Evolutionary conservation across 345 rosid species (phyloP), one percentile per base, ranked within the genome.

Genomic region (Physaria fendleri): DNA sequence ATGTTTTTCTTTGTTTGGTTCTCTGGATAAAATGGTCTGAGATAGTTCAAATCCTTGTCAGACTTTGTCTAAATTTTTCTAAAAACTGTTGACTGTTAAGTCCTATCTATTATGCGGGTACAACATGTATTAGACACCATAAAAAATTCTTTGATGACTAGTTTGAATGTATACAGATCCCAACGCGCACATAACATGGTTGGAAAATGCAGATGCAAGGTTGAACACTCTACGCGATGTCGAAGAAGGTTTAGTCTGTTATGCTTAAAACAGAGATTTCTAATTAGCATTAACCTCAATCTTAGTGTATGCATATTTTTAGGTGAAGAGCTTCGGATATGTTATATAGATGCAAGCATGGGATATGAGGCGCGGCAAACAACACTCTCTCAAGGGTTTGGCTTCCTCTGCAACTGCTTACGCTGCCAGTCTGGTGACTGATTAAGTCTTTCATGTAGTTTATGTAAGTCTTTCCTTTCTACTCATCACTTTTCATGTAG

Each of bases 241-340:
- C 10, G 95, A 91, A 59, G 71, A 75, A 81, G 96, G 96, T 91
- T 68, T 18, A 62, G 62, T 39, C 25, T 40, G 32, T 16, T 8
- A 52, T 10, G 16, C 18, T 9, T 6, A 1, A 21, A n/a, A 56
- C 34, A 56, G 14, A 18, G 57, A 8, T 4, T 56, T 28, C 25
- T 24, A 28, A 29, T 45, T 2, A 33, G 29, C 58, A 48, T 14
- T 4, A 5, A 6, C 1, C 8, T 40, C 53, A 17, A 12, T 22
- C 16, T 47, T 24, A 51, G 18, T 45, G 7, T 50, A 54, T 20
- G 18, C 12, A n/a, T 68, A 44, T 41, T 68, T 74, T 74, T 74
- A 91, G 98, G 81, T 24, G 95, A 91, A 78, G 96, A 88, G 79
- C 90, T 91, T 28, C 77, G 85, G 24, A 88, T 85, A 34, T 79